Base-by-base conservation (phyloP, 495 filamentous ascomycete species). In the Tuber magnatum region DNA sequence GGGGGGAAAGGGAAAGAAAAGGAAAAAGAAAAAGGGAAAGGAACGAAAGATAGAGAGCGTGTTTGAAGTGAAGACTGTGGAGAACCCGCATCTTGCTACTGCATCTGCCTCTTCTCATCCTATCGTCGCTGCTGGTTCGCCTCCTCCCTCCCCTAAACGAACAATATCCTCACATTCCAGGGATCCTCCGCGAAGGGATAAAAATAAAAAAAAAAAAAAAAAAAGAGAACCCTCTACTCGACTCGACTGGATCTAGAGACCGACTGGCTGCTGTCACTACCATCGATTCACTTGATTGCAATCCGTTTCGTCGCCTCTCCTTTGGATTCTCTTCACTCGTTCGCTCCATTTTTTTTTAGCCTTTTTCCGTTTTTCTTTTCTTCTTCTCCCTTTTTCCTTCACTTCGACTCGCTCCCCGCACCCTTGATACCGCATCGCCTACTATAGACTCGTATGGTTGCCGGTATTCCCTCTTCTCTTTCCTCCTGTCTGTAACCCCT, bases 321-420 rank as follows among this genome's bases (percentile, higher is more conserved):
- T 65, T 65, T 65, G 56, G 35, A 65, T 65, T 65, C 56, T 65
- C 56, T 65, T 65, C 56, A 10, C 14, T 65, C 56, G 56, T 35
- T 65, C 56, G 28, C 28, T 65, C 56, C 12, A 16, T 18, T 35
- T 28, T n/a, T 51, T 51, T 35, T 56, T 56, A 2, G 24, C 28
- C 8, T 56, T 56, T 28, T 12, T 8, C n/a, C 28, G 16, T 35
- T 24, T 18, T 18, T 12, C 9, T 12, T 28, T 14, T 56, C 22
- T 56, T 28, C 2, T 65, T 32, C 12, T 56, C n/a, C 3, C n/a
- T 14, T 14, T 56, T 56, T 32, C 16, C 12, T 61, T 65, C 56
- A 35, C 56, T 18, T 35, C 56, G 35, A 65, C 56, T 35, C 56
- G 2, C 56, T 28, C 56, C n/a, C 56, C 28, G 28, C 56, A 65